Evolutionary conservation across 176 grass and related monocot genomes (phyloP), one percentile per base, ranked within the genome.

Genomic region (Ensete ventricosum): DNA sequence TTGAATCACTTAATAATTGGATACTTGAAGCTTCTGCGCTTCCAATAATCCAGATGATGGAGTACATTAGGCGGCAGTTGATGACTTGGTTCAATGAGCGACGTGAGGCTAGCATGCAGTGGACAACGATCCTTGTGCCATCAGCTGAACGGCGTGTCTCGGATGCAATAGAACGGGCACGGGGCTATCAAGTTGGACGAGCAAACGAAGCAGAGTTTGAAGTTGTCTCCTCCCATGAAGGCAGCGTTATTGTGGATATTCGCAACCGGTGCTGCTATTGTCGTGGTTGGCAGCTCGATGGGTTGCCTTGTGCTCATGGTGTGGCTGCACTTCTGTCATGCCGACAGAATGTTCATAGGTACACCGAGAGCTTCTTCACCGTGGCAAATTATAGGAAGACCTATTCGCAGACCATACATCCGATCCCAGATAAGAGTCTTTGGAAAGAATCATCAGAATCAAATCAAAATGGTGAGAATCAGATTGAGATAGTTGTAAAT

Each of bases 61-160:
- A 98, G 71, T 84, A 80, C 72, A 87, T 93, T 8, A 83, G 95
- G 49, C 86, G 95, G 34, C 95, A 98, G 54, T 55, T 98, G 11
- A 98, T 98, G 95, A 98, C 81, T 2, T 98, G 95, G 95, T 94
- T 98, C 77, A 98, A 94, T 1, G 95, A 98, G 48, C 81, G 95
- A 2, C 90, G 95, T 9, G 95, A 98, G 54, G 82, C 86, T 55
- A 98, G 95, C 81, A 91, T 91, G 95, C 88, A 91, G 83, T 98
- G 95, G 95, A 77, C 80, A 10, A 91, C 95, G 0, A 87, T 93
- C 43, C 87, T 98, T 0, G 95, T 93, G 43, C 95, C 95, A 1
- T 69, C 73, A 0, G 88, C 95, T 0, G 88, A 98, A 86, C 77
- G 68, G 0, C 87, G 86, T 8, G 90, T 98, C 20, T 87, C 87